Evolutionary conservation across 176 grass and related monocot genomes (phyloP).

Genomic region (Themeda triandra): DNA sequence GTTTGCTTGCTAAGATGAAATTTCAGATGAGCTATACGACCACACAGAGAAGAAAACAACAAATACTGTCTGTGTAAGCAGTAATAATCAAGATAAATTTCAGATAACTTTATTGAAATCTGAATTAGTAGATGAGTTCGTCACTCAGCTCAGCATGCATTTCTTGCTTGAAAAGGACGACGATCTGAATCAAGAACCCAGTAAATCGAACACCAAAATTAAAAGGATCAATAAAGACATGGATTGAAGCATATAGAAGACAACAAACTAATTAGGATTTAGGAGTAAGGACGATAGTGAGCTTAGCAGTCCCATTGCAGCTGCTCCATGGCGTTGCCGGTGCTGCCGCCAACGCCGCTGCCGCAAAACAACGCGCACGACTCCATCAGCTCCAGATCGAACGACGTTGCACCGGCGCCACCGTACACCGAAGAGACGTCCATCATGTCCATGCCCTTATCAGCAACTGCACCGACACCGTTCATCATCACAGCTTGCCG

Average conservation of each 20-base stretch:
- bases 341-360: not conserved
- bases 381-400: conserved; percentile 88
- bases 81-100: not conserved
- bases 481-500: conserved; percentile 25
- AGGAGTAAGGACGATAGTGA: conserved; percentile 31
- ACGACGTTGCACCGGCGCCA: conserved; percentile 19
- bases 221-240: conserved; percentile 12
- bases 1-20: not conserved
- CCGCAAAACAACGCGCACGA: conserved; percentile 62
- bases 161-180: conserved; percentile 34
- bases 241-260: conserved; percentile 39
- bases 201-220: conserved; percentile 35
- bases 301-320: conserved; percentile 94
- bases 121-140: conserved; percentile 20
- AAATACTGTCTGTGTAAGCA: not conserved
- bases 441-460: conserved; percentile 70
- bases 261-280: conserved; percentile 9
- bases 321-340: conserved; percentile 64
- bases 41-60: not conserved
- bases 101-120: conserved; percentile 20
- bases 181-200: conserved; percentile 23
- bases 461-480: not conserved
- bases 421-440: conserved; percentile 50
- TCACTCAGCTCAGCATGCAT: conserved; percentile 35
- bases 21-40: not conserved